These are phyloP conservation scores for Aspergillus cristatus DNA, from an alignment of 495 filamentous ascomycete species.

Conservation along the genomic window DNA sequence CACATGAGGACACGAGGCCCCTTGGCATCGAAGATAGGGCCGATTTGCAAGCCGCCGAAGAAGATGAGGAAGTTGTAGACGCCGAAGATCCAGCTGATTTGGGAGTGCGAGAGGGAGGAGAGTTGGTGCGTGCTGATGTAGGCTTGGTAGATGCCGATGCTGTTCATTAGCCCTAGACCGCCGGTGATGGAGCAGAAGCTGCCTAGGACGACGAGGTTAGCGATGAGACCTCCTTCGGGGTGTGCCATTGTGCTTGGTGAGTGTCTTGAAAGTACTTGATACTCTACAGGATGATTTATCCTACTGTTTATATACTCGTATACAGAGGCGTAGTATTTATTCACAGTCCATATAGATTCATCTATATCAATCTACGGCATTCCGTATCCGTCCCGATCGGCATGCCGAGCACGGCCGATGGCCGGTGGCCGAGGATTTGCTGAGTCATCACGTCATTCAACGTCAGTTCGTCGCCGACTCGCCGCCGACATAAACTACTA, in stretches of 20 bases:
- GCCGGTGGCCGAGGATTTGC: no score
- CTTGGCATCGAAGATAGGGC: slow-evolving; percentile 42
- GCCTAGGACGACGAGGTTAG: slow-evolving; percentile 61
- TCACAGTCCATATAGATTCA: no score
- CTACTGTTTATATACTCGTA: no score
- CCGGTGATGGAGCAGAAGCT: slow-evolving; percentile 58
- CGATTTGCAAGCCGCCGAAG: slow-evolving; percentile 47
- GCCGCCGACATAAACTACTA: no score
- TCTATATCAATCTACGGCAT: no score
- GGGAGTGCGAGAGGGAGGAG: slow-evolving; percentile 34
- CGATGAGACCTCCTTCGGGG: slow-evolving; percentile 57
- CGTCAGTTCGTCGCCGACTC: no score
- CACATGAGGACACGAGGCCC: slow-evolving; percentile 39
- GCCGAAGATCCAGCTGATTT: slow-evolving; percentile 68
- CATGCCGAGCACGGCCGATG: no score
- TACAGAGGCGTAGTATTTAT: no score
- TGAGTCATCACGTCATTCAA: no score
- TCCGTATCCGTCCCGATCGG: no score
- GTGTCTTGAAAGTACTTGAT: no score
- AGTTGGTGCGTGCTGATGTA: slow-evolving; percentile 57
- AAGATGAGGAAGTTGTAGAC: slow-evolving; percentile 56
- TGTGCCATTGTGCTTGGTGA: slow-evolving; percentile 9
- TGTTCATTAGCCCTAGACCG: slow-evolving; percentile 61
- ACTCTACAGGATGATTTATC: no score
- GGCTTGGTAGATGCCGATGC: slow-evolving; percentile 58